These are phyloP conservation scores for Ophiostoma tasmaniense DNA, from an alignment of 2,329 filamentous ascomycete species.

Conservation along the genomic window DNA sequence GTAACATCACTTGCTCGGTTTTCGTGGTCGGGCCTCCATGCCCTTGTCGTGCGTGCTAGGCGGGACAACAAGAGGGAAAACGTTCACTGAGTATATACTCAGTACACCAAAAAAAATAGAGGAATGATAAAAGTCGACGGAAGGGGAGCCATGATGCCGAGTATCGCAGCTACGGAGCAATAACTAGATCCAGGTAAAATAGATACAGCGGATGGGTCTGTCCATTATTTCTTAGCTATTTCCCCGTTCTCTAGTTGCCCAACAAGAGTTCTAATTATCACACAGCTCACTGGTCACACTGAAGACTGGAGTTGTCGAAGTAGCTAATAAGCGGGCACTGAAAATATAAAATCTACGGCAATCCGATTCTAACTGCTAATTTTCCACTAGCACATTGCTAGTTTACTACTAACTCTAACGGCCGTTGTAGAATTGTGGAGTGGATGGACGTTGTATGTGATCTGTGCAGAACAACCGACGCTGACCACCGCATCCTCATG, in stretches of 20 bases:
- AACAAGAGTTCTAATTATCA: not conserved
- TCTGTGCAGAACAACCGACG: not conserved
- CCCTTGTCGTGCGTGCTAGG: not conserved
- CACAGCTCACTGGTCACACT: not conserved
- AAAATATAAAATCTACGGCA: not conserved
- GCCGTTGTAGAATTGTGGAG: not conserved
- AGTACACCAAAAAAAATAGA: not conserved
- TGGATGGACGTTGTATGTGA: not conserved
- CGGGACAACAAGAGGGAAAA: not conserved
- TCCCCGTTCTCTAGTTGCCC: not conserved
- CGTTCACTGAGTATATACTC: no score
- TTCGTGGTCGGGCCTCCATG: not conserved
- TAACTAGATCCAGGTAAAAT: not conserved
- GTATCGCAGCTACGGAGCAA: not conserved
- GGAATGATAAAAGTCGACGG: not conserved
- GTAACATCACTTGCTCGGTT: not conserved
- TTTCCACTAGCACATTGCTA: no score
- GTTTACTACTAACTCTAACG: not conserved
- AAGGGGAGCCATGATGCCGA: not conserved
- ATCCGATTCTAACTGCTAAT: no score
- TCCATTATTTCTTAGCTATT: not conserved
- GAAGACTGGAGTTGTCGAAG: not conserved
- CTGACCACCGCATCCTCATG: no score
- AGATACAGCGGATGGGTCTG: not conserved
- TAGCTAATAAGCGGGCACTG: not conserved